phyloP scores from a whole-genome alignment of 2,329 filamentous ascomycete species.

The Xylariaceae sp. region DNA sequence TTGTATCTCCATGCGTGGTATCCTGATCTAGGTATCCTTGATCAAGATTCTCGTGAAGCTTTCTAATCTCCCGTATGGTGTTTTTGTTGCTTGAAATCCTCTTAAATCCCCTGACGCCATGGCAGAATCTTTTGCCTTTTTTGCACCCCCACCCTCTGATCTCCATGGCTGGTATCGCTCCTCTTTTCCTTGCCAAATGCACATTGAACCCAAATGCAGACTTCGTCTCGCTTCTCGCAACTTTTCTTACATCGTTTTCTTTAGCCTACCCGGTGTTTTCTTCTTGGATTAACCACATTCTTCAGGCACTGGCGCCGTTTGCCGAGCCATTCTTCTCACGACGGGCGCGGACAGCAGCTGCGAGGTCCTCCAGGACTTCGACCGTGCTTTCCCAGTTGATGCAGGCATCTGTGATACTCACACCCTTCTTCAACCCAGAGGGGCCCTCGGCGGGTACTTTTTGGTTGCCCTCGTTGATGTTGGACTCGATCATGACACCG shows the following conservation, averaged over 20 bases:
- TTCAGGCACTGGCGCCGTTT: constrained; percentile 27
- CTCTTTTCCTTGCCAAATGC: too few relatives aligned
- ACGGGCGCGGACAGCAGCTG: constrained; percentile 74
- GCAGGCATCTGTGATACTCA: constrained; percentile 94
- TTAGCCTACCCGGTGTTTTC: background rate
- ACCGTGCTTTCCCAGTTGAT: constrained; percentile 90
- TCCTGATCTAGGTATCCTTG: too few relatives aligned
- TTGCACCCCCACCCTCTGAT: too few relatives aligned
- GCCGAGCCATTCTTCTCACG: constrained; percentile 49
- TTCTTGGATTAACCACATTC: constrained; percentile 30
- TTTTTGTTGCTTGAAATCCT: too few relatives aligned
- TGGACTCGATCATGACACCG: constrained; percentile 98
- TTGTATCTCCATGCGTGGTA: too few relatives aligned
- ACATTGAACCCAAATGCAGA: too few relatives aligned
- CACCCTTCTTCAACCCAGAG: constrained; percentile 74
- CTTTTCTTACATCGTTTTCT: background rate
- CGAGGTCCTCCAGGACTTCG: constrained; percentile 76
- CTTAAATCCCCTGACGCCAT: too few relatives aligned
- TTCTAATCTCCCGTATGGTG: too few relatives aligned
- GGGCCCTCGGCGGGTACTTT: constrained; percentile 85
- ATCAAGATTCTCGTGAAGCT: too few relatives aligned
- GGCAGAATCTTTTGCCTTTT: too few relatives aligned
- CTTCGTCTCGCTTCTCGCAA: background rate
- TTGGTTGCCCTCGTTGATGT: constrained; percentile 86
- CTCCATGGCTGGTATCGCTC: too few relatives aligned